A percentile compares a stretch with the other conserved stretches of the same genome.
These are phyloP conservation scores for Cydonia oblonga DNA, from an alignment of 331 rosid species.

Conservation along the genomic window DNA sequence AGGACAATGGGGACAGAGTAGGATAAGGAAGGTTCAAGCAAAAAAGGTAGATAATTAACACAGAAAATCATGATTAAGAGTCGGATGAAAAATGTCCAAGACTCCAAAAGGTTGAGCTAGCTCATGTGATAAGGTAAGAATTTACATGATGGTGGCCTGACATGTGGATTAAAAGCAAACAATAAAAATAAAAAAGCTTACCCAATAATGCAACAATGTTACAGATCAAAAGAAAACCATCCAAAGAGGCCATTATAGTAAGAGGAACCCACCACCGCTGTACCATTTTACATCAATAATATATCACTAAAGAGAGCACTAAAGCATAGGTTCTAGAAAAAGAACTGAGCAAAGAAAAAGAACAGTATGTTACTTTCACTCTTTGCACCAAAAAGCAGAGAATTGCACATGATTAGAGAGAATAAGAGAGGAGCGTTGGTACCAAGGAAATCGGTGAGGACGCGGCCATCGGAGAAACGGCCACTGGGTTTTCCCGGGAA, in stretches of 20 bases:
- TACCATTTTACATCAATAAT: neutral
- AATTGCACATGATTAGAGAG: neutral
- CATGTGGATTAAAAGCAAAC: neutral
- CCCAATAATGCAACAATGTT: constrained; percentile 4
- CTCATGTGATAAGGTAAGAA: neutral
- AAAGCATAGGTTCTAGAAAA: neutral
- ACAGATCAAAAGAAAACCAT: neutral
- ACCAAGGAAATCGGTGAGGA: neutral
- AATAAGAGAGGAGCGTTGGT: too few species aligned
- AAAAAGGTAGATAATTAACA: neutral
- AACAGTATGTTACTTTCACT: neutral
- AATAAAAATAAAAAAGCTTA: neutral
- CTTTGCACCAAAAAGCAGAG: neutral
- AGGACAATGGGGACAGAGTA: neutral
- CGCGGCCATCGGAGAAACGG: neutral
- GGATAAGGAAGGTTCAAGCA: neutral
- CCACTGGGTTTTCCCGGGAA: neutral
- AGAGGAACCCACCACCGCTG: neutral
- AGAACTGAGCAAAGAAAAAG: neutral
- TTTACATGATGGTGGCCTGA: neutral
- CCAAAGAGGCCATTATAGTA: neutral
- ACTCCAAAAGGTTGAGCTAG: neutral
- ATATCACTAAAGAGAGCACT: neutral
- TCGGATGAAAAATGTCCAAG: neutral
- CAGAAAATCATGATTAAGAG: neutral